These are phyloP conservation scores for Suzukiozyma palmioleophila DNA, from an alignment of 1,139 yeast species.

Conservation along the genomic window DNA sequence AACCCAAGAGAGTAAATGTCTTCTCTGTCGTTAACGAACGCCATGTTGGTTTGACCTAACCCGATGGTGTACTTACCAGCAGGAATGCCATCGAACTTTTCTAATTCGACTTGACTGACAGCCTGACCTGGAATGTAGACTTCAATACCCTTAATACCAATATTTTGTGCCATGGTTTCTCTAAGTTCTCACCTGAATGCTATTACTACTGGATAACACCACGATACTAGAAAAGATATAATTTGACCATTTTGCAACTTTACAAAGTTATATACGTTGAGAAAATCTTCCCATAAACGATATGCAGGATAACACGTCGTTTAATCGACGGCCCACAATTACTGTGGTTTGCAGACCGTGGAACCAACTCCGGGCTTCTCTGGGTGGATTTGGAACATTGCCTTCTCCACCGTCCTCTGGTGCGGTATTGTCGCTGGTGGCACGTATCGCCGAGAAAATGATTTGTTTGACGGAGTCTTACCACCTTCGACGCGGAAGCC, in stretches of 20 bases:
- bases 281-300: conserved; percentile 2
- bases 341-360: too few relatives aligned
- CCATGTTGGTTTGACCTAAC: conserved; percentile 96
- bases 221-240: not conserved
- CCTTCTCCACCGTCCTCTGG: too few relatives aligned
- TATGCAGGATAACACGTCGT: conserved; percentile 2
- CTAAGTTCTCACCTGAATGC: too few relatives aligned
- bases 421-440: too few relatives aligned
- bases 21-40: conserved; percentile 95
- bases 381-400: too few relatives aligned
- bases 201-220: too few relatives aligned
- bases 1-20: conserved; percentile 90
- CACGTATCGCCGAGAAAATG: too few relatives aligned
- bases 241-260: not conserved
- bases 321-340: not conserved
- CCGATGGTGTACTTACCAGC: conserved; percentile 98
- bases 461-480: too few relatives aligned
- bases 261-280: not conserved
- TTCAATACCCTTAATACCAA: conserved; percentile 96
- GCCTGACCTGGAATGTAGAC: conserved; percentile 80
- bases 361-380: too few relatives aligned
- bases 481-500: too few relatives aligned
- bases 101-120: conserved; percentile 87
- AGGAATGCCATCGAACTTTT: conserved; percentile 78
- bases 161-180: conserved; percentile 39